phyloP scores from a whole-genome alignment of 2,329 filamentous ascomycete species.

The Simplicillium sp. region DNA sequence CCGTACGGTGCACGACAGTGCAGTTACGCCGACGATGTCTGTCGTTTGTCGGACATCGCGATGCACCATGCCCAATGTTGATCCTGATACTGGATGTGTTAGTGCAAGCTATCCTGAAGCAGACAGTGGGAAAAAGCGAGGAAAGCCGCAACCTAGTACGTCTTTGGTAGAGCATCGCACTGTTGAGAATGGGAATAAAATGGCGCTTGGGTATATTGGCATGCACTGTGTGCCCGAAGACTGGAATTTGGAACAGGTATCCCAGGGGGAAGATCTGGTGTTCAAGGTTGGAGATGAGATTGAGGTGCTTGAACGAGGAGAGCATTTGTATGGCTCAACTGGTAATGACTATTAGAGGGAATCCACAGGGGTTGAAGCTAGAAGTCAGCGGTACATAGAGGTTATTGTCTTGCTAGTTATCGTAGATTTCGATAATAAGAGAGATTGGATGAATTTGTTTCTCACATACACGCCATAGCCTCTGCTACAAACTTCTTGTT shows the following conservation, averaged over 20 bases:
- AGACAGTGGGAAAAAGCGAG: slow-evolving; percentile 7
- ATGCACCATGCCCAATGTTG: slow-evolving; percentile 11
- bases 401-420: too few species aligned
- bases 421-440: too few species aligned
- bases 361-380: too few species aligned
- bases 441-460: too few species aligned
- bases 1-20: background rate
- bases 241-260: slow-evolving; percentile 4
- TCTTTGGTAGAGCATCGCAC: slow-evolving; percentile 13
- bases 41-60: slow-evolving; percentile 11
- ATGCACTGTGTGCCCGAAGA: slow-evolving; percentile 20
- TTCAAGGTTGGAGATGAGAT: slow-evolving; percentile 17
- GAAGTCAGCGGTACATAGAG: too few species aligned
- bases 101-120: slow-evolving; percentile 4
- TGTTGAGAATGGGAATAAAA: slow-evolving; percentile 14
- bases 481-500: too few species aligned
- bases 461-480: too few species aligned
- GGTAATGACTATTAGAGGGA: slow-evolving; percentile 16
- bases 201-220: slow-evolving; percentile 17
- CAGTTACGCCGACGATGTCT: slow-evolving; percentile 8
- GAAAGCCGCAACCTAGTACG: slow-evolving; percentile 16
- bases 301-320: slow-evolving; percentile 16
- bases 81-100: slow-evolving; percentile 5
- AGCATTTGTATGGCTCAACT: slow-evolving; percentile 16
- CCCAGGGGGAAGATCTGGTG: slow-evolving; percentile 4